phyloP scores from a whole-genome alignment of 805 yeast genomes.

The Wickerhamiella spandovensis region DNA sequence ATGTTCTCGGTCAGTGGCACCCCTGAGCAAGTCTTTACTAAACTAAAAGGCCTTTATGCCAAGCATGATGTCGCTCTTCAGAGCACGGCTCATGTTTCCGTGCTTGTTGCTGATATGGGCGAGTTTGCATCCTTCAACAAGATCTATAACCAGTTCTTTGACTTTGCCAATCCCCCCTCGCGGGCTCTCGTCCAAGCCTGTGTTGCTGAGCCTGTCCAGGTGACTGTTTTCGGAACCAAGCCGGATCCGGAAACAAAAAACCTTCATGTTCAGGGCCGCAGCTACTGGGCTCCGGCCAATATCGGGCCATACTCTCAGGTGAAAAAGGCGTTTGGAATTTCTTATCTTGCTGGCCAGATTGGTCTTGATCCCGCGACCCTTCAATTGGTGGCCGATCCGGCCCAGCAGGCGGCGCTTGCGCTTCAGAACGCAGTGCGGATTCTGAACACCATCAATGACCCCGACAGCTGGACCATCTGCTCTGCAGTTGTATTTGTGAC shows the following conservation, averaged over 20 bases:
- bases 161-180: constrained; percentile 66
- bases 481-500: constrained; percentile 45
- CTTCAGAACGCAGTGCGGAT: constrained; percentile 65
- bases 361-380: constrained; percentile 66
- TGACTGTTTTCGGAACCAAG: constrained; percentile 41
- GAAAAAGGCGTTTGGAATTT: constrained; percentile 35
- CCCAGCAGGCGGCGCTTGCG: constrained; percentile 37
- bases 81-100: constrained; percentile 5
- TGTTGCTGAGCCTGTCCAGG: constrained; percentile 30
- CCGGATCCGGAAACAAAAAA: constrained; percentile 30
- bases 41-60: constrained; percentile 1
- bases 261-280: constrained; percentile 79
- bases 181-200: constrained; percentile 67
- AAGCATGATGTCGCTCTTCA: neutral
- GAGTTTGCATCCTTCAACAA: constrained; percentile 49
- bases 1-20: constrained; percentile 4
- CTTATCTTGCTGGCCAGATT: constrained; percentile 82
- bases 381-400: constrained; percentile 30
- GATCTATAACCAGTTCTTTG: constrained; percentile 45
- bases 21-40: constrained; percentile 2
- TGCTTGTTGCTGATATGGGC: constrained; percentile 37
- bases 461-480: constrained; percentile 25
- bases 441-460: constrained; percentile 38
- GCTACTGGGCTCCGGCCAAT: constrained; percentile 98
- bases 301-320: constrained; percentile 97